These are phyloP conservation scores for Pyrenophora teres DNA, from an alignment of 2,329 filamentous ascomycete genomes.

Conservation along the genomic window DNA sequence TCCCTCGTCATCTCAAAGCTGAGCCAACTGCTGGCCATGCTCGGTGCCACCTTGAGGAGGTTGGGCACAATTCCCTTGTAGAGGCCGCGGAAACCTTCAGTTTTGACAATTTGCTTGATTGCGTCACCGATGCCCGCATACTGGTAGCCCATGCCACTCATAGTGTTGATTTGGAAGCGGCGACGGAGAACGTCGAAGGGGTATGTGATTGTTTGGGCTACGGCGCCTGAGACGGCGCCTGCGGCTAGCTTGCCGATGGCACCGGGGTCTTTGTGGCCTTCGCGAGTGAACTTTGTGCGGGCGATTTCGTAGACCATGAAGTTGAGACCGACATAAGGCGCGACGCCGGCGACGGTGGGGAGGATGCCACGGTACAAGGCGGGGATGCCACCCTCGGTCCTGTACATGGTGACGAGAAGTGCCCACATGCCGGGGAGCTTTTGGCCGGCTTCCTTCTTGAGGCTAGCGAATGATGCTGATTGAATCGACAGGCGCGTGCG, in stretches of 20 bases:
- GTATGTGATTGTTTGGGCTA: conserved; percentile 97
- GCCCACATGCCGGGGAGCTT: conserved; percentile 91
- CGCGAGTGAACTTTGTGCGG: conserved; percentile 80
- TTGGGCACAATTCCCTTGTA: conserved; percentile 98
- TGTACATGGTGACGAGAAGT: conserved; percentile 84
- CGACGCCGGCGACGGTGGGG: conserved; percentile 92
- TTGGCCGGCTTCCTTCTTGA: conserved; percentile 55
- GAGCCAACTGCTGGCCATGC: conserved; percentile 98
- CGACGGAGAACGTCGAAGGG: conserved; percentile 94
- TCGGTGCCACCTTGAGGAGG: conserved; percentile 93
- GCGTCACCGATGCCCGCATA: conserved; percentile 89
- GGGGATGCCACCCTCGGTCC: conserved; percentile 79
- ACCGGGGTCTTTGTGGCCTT: conserved; percentile 82
- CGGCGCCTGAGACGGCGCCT: conserved; percentile 91
- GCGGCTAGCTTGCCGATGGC: conserved; percentile 81
- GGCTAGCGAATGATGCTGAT: conserved; percentile 86
- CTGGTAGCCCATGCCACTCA: conserved; percentile 96
- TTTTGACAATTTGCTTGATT: conserved; percentile 75
- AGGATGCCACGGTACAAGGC: conserved; percentile 95
- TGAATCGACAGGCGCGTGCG: conserved; percentile 95
- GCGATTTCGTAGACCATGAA: conserved; percentile 98
- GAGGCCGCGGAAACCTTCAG: conserved; percentile 82
- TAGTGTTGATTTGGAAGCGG: conserved; percentile 98
- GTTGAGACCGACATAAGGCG: conserved; percentile 95
- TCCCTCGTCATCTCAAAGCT: conserved; percentile 95